Base-by-base conservation (phyloP, 2,329 filamentous ascomycete genomes). In the Ramularia endophylla region DNA sequence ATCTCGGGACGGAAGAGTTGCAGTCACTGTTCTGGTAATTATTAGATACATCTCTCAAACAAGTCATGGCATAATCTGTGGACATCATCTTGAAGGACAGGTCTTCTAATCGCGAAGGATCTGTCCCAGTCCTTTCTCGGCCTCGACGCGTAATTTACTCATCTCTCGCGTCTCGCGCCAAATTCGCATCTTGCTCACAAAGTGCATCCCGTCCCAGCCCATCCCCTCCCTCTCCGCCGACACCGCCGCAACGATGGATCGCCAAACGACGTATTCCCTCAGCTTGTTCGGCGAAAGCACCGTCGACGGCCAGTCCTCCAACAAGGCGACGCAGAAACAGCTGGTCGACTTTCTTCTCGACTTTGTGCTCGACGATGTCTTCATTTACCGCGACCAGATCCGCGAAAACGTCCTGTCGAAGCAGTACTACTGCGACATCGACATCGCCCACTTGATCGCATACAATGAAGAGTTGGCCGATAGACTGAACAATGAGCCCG, bases 391-490 rank as follows among this genome's bases (percentile, higher is more conserved):
- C 77, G 90, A 97, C 59, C 92, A 97, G 67, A 78, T 98, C 44
- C 81, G 87, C 57, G 88, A 97, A 62, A 98, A 98, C 69, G 88
- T 92, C 6, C 77, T 97, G 1, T 74, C 95, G 30, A 92, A 95
- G 63, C 88, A 89, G 57, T 97, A 88, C 69, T 95, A 83, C 65
- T 95, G 92, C 71, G 90, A 98, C 64, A 79, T 98, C 61, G 89
- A 98, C 63, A 87, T 98, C 55, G 87, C 85, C 48, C 90, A 98
- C 63, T 71, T 98, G 44, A 97, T 97, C 64, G 92, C 85, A 47
- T 97, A 89, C 69, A 92, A 94, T 60, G 90, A 97, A 66, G 88
- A 95, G 64, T 75, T 98, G 46, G 92, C 90, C 19, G 87, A 97
- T 65, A 81, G 83, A 60, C 74, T 98, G 48, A 85, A 84, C 15